Evolutionary conservation across 495 filamentous ascomycete genomes (phyloP).

Genomic region (Penicillium bovifimosum): DNA sequence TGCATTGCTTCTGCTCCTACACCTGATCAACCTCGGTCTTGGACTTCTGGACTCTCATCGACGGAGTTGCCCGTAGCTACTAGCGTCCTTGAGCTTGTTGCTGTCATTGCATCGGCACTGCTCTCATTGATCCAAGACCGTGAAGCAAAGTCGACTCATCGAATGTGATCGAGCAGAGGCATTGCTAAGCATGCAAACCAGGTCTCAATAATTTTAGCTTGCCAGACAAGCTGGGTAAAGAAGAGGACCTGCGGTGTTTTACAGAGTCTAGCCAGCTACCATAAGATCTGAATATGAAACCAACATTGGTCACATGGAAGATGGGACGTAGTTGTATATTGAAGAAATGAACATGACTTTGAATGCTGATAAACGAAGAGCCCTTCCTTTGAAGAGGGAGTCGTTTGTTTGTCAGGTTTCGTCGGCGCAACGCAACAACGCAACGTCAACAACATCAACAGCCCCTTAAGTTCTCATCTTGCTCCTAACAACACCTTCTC

Average conservation of each 20-base stretch:
- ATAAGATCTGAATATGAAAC: too few species aligned
- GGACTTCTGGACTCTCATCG: conserved; percentile 7
- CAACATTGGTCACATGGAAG: too few species aligned
- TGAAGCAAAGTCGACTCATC: conserved; percentile 30
- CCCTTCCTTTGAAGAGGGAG: neutral
- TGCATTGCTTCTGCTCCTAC: conserved; percentile 15
- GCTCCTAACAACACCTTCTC: neutral
- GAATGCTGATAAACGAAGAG: neutral
- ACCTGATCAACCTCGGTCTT: conserved; percentile 21
- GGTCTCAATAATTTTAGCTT: conserved; percentile 4
- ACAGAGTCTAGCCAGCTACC: too few species aligned
- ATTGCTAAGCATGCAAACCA: conserved; percentile 17
- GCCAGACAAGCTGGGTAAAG: neutral
- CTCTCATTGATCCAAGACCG: conserved; percentile 31
- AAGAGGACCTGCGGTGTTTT: too few species aligned
- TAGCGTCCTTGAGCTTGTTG: conserved; percentile 12
- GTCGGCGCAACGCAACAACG: neutral
- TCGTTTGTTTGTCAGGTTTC: neutral
- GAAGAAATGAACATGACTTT: neutral
- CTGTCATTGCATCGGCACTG: conserved; percentile 6
- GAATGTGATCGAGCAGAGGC: conserved; percentile 31
- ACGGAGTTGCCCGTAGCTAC: conserved; percentile 15
- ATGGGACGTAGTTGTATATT: too few species aligned
- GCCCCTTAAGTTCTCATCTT: neutral
- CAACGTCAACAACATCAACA: neutral